Base-by-base conservation (phyloP, 305 asterid genomes). In the Salvia sclarea region DNA sequence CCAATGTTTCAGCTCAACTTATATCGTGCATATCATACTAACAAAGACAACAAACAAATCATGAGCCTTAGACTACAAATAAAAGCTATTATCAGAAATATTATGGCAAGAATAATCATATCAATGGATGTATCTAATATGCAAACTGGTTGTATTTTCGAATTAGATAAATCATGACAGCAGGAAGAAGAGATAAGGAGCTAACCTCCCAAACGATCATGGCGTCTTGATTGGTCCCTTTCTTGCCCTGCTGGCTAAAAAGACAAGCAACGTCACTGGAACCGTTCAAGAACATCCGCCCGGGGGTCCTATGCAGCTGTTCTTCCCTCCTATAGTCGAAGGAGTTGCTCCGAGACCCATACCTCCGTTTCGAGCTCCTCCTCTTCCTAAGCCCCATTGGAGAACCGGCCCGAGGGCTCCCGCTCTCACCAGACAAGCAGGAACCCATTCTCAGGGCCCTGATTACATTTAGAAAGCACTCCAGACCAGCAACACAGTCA, bases 151-250 rank as follows among this genome's bases (percentile, higher is more conserved):
- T 25, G 38, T 4, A 13, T 37, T 22, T 38, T 48, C 30, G 11
- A 60, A 28, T 25, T 13, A 60, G 47, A 53, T 54, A 66, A 68
- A 18, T 31, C 16, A 7, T 8, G 11, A 64, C 48, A 21, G 61
- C 6, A 50, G 33, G 13, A 67, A 53, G 31, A 49, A 33, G 60
- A 48, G 67, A 60, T 40, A 55, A 65, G 63, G 54, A 61, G 48
- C 82, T 59, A 70, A 89, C 97, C 98, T 92, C 98, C 96, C 98
- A 92, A 82, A 92, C 96, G 76, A 92, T 71, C 96, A 92, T 88
- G 60, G 98, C 98, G 79, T 94, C 98, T 78, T 91, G 98, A 80
- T 91, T 94, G 81, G 94, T 75, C 71, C 99, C 96, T 79, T 94
- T 94, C 87, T 63, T 94, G 60, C 97, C 96, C 76, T 94, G 97